Percentiles rank a stretch among this genome's conserved stretches.
Evolutionary conservation across 352 stramenopile species (phyloP).

Genomic region (Phytophthora ohioensis): DNA sequence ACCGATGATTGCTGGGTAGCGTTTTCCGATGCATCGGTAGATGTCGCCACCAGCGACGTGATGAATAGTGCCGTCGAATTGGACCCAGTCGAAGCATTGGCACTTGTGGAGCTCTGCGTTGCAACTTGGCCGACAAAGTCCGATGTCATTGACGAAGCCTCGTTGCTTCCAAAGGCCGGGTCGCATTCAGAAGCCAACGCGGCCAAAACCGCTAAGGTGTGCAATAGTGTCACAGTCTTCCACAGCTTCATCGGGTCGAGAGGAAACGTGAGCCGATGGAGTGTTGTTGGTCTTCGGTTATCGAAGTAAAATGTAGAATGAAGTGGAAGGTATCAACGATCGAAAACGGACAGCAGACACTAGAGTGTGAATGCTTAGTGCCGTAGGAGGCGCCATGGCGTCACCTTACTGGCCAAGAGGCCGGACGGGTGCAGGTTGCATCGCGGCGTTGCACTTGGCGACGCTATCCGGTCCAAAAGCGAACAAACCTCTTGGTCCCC

Average conservation of each 20-base stretch:
- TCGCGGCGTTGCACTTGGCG: slow-evolving; percentile 1
- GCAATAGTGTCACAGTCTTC: slow-evolving; percentile 19
- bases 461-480: slow-evolving; percentile 17
- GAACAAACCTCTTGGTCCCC: slow-evolving; percentile 11
- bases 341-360: background rate
- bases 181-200: slow-evolving; percentile 24
- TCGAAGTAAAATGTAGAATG: slow-evolving; percentile 38
- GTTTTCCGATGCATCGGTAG: background rate
- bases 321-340: background rate
- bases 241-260: slow-evolving; percentile 18
- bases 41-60: slow-evolving; percentile 4
- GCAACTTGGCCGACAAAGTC: slow-evolving; percentile 15
- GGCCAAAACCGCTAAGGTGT: background rate
- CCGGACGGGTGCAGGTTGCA: slow-evolving; percentile 28
- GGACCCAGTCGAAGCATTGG: background rate
- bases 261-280: background rate
- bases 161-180: slow-evolving; percentile 18
- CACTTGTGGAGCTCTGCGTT: background rate
- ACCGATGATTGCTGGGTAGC: slow-evolving; percentile 4
- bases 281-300: slow-evolving; percentile 19
- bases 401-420: slow-evolving; percentile 6
- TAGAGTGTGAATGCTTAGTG: slow-evolving; percentile 3
- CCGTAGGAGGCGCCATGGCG: background rate
- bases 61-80: slow-evolving; percentile 18
- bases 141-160: slow-evolving; percentile 7